A percentile compares a stretch with the other conserved stretches of the same genome.
These are phyloP conservation scores for Trifolium dubium DNA, from an alignment of 306 rosid species.

Conservation along the genomic window DNA sequence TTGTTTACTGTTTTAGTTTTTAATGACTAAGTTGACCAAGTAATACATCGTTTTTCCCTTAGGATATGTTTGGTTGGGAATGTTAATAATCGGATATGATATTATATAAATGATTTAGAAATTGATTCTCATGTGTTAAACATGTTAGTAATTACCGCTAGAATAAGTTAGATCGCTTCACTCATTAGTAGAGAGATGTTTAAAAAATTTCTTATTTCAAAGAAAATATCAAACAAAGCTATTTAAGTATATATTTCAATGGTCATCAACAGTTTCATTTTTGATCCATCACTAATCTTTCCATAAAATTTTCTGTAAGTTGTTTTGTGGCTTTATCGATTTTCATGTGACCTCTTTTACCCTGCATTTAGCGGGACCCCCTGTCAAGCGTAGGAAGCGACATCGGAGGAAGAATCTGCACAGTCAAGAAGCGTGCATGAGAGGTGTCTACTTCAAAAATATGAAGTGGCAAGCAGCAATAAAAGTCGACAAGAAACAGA, in stretches of 20 bases:
- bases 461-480: constrained; percentile 99
- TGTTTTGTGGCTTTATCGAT: neutral
- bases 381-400: constrained; percentile 84
- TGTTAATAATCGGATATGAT: neutral
- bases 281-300: neutral
- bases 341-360: constrained; percentile 10
- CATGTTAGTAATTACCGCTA: neutral
- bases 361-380: constrained; percentile 60
- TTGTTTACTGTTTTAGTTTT: constrained; percentile 32
- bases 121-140: neutral
- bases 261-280: constrained; percentile 12
- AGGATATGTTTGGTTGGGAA: neutral
- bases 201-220: neutral
- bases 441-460: constrained; percentile 92
- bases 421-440: constrained; percentile 83
- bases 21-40: constrained; percentile 5
- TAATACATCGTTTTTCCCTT: constrained; percentile 17
- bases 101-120: constrained; percentile 9
- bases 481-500: constrained; percentile 96
- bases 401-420: constrained; percentile 80
- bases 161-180: constrained; percentile 4
- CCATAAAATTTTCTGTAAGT: neutral
- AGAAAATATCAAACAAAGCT: neutral
- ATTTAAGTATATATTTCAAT: neutral
- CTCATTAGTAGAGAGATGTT: neutral